Evolutionary conservation across 2,329 filamentous ascomycete genomes (phyloP).

Genomic region (Aspergillus sp.): DNA sequence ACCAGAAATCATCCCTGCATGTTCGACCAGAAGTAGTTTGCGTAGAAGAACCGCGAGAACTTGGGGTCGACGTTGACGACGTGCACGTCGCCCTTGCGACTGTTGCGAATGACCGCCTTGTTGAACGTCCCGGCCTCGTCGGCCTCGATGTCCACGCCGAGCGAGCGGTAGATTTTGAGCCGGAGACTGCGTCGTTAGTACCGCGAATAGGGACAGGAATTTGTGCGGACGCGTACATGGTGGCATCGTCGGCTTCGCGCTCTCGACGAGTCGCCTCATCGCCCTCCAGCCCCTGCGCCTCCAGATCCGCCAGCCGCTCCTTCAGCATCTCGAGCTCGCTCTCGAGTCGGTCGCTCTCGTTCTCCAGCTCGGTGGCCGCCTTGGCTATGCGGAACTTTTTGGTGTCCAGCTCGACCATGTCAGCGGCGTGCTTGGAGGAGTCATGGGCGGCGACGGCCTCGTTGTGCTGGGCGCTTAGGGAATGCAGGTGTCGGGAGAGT

Average conservation of each 20-base stretch:
- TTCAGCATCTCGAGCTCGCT: slow-evolving; percentile 73
- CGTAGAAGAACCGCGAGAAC: slow-evolving; percentile 87
- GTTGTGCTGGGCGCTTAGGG: slow-evolving; percentile 71
- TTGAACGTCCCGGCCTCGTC: slow-evolving; percentile 77
- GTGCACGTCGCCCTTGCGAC: slow-evolving; percentile 84
- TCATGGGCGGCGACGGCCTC: slow-evolving; percentile 76
- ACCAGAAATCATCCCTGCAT: slow-evolving; percentile 53
- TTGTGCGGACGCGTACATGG: slow-evolving; percentile 35
- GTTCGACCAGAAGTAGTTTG: slow-evolving; percentile 93
- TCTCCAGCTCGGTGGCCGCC: slow-evolving; percentile 81
- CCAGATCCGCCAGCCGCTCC: slow-evolving; percentile 74
- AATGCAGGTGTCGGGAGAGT: slow-evolving; percentile 72
- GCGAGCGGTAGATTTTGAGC: slow-evolving; percentile 83
- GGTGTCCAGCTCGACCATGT: slow-evolving; percentile 84
- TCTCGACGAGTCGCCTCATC: slow-evolving; percentile 52
- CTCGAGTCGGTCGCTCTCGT: slow-evolving; percentile 89
- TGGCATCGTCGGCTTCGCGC: slow-evolving; percentile 51
- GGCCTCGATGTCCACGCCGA: slow-evolving; percentile 88
- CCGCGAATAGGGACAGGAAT: not conserved
- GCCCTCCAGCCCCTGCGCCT: slow-evolving; percentile 83
- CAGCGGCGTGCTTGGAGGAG: slow-evolving; percentile 73
- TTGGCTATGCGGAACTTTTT: slow-evolving; percentile 96
- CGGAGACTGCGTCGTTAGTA: slow-evolving; percentile 56
- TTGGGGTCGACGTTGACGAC: slow-evolving; percentile 93
- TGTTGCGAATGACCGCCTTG: slow-evolving; percentile 81